Percentiles rank a stretch among this genome's conserved stretches.
These are phyloP conservation scores for Poa annua DNA, from an alignment of 176 grass and related monocot genomes.

Conservation along the genomic window DNA sequence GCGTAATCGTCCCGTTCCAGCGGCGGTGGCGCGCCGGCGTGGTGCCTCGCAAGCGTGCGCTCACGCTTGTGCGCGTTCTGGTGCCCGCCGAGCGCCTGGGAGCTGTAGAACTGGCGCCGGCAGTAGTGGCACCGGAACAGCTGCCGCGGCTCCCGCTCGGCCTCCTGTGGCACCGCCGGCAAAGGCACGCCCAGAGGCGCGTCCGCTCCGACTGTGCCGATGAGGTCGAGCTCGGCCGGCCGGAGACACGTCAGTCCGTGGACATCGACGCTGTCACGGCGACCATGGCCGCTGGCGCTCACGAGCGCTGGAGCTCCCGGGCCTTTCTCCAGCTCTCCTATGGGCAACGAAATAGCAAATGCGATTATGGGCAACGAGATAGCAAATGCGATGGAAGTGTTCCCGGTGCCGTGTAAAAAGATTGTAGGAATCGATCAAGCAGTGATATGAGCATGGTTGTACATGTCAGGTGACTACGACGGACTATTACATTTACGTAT, in stretches of 20 bases:
- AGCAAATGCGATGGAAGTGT: neutral
- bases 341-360: neutral
- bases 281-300: neutral
- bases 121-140: slow-evolving; percentile 61
- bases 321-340: slow-evolving; percentile 10
- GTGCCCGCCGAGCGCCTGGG: slow-evolving; percentile 88
- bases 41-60: slow-evolving; percentile 39
- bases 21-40: slow-evolving; percentile 8
- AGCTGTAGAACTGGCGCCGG: slow-evolving; percentile 77
- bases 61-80: slow-evolving; percentile 93
- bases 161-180: neutral
- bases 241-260: neutral
- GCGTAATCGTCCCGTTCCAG: neutral
- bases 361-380: neutral
- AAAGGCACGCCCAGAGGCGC: neutral
- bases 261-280: too few relatives aligned
- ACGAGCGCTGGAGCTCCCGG: neutral
- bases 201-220: slow-evolving; percentile 14
- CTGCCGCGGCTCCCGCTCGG: slow-evolving; percentile 45
- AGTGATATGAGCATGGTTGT: neutral
- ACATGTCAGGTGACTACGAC: slow-evolving; percentile 40
- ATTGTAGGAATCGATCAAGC: slow-evolving; percentile 9
- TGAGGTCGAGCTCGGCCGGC: slow-evolving; percentile 50
- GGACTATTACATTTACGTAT: neutral
- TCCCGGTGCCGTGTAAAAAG: neutral